phyloP scores from a whole-genome alignment of 2,329 filamentous ascomycete species.

The Fusarium sp. region DNA sequence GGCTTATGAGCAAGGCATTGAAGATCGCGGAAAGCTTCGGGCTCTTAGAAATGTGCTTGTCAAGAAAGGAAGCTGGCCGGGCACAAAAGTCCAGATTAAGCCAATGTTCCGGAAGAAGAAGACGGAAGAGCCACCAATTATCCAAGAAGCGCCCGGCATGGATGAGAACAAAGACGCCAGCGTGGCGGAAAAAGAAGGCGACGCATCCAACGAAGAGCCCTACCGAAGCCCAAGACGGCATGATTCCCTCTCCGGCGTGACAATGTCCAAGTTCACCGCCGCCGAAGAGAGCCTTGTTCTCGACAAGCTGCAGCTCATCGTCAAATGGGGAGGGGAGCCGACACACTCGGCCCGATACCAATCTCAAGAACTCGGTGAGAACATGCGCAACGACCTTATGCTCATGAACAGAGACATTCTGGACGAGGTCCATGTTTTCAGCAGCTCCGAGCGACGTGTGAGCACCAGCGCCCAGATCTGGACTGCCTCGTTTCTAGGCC shows the following conservation, averaged over 20 bases:
- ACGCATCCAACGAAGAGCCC: slow-evolving; percentile 40
- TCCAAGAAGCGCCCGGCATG: slow-evolving; percentile 54
- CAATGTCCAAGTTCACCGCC: slow-evolving; percentile 93
- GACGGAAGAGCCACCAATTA: slow-evolving; percentile 68
- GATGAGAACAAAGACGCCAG: slow-evolving; percentile 51
- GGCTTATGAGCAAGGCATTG: slow-evolving; percentile 83
- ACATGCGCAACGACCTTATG: slow-evolving; percentile 94
- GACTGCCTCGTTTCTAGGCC: slow-evolving; percentile 88
- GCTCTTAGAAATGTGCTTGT: slow-evolving; percentile 88
- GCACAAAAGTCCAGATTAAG: slow-evolving; percentile 99
- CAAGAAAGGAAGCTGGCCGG: slow-evolving; percentile 94
- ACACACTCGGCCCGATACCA: slow-evolving; percentile 98
- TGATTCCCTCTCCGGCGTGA: slow-evolving; percentile 90
- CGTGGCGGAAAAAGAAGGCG: slow-evolving; percentile 40
- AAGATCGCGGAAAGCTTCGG: slow-evolving; percentile 90
- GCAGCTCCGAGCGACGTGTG: slow-evolving; percentile 94
- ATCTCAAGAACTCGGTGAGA: slow-evolving; percentile 93
- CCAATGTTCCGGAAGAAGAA: slow-evolving; percentile 97
- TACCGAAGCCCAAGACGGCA: slow-evolving; percentile 71
- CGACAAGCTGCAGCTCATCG: slow-evolving; percentile 96
- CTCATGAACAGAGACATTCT: slow-evolving; percentile 93
- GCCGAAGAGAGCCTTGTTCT: slow-evolving; percentile 93
- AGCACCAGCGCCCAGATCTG: slow-evolving; percentile 98
- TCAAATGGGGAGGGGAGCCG: slow-evolving; percentile 99
- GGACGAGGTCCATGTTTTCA: slow-evolving; percentile 94